A percentile compares a stretch with the other conserved stretches of the same genome.
phyloP scores from a whole-genome alignment of 768 basidiomycete genomes.

The Suillus placidus region DNA sequence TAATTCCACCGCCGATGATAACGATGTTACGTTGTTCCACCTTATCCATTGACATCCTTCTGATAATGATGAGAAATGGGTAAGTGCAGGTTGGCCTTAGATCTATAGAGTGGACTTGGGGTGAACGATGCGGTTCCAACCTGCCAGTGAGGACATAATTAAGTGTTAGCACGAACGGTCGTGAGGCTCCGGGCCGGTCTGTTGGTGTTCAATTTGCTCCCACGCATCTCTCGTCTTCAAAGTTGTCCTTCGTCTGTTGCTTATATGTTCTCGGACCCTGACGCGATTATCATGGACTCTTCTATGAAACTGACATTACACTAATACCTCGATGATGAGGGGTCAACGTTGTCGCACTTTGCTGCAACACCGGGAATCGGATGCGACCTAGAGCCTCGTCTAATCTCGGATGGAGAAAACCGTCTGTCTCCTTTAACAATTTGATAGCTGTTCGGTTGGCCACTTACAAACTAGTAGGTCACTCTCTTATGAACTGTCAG shows the following conservation, averaged over 20 bases:
- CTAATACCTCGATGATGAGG: slow-evolving; percentile 18
- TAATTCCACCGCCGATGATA: slow-evolving; percentile 85
- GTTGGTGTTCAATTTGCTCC: not conserved
- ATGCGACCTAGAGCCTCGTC: slow-evolving; percentile 24
- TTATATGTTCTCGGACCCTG: not conserved
- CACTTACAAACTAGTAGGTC: not conserved
- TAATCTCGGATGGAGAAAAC: slow-evolving; percentile 22
- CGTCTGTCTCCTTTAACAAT: slow-evolving; percentile 1
- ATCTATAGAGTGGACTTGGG: not conserved
- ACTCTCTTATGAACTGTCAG: slow-evolving; percentile 8
- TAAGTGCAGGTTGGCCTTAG: not conserved
- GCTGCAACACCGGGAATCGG: slow-evolving; percentile 20
- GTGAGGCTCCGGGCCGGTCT: not conserved
- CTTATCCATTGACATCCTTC: slow-evolving; percentile 21
- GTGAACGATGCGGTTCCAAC: not conserved
- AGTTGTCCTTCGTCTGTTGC: not conserved
- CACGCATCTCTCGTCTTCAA: not conserved
- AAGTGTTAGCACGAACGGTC: not conserved
- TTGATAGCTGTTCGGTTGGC: not conserved
- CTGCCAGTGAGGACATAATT: not conserved
- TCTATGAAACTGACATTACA: slow-evolving; percentile 23
- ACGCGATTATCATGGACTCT: slow-evolving; percentile 6
- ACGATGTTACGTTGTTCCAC: slow-evolving; percentile 49
- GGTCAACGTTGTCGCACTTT: slow-evolving; percentile 1
- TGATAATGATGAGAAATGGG: slow-evolving; percentile 6